Evolutionary conservation across 306 rosid species (phyloP).

Genomic region (Myrica gale): DNA sequence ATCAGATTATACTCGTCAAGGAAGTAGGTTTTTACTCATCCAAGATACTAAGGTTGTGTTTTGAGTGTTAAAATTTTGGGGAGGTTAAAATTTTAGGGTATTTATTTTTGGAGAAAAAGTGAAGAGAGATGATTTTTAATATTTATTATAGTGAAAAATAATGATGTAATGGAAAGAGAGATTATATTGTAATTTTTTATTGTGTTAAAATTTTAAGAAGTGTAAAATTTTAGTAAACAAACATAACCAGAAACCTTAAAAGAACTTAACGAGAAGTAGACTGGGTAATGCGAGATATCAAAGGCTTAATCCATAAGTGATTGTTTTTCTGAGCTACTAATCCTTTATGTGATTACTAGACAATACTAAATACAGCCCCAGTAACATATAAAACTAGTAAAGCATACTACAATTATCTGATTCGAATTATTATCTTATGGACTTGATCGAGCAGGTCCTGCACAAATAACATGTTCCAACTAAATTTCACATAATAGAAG

Average conservation of each 20-base stretch:
- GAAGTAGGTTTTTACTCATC: background rate
- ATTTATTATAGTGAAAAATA: too few relatives aligned
- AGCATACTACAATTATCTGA: background rate
- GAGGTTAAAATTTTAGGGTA: too few relatives aligned
- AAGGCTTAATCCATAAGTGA: background rate
- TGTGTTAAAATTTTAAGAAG: too few relatives aligned
- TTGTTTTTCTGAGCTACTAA: too few relatives aligned
- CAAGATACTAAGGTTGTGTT: background rate
- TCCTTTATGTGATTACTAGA: too few relatives aligned
- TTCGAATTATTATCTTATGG: background rate
- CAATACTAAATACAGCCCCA: background rate
- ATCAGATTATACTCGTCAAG: background rate
- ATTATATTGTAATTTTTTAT: too few relatives aligned
- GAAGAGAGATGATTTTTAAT: too few relatives aligned
- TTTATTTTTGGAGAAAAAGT: too few relatives aligned
- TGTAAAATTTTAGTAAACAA: too few relatives aligned
- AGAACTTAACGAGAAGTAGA: background rate
- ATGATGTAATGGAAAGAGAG: too few relatives aligned
- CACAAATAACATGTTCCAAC: background rate
- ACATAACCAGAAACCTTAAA: background rate
- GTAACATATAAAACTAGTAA: background rate
- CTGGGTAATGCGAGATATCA: background rate
- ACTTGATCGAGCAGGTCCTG: background rate
- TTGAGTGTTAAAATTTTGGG: too few relatives aligned
- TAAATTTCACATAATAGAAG: background rate